Evolutionary conservation across 345 rosid species (phyloP), one percentile per base, ranked within the genome.

Genomic region (Mangifera indica): DNA sequence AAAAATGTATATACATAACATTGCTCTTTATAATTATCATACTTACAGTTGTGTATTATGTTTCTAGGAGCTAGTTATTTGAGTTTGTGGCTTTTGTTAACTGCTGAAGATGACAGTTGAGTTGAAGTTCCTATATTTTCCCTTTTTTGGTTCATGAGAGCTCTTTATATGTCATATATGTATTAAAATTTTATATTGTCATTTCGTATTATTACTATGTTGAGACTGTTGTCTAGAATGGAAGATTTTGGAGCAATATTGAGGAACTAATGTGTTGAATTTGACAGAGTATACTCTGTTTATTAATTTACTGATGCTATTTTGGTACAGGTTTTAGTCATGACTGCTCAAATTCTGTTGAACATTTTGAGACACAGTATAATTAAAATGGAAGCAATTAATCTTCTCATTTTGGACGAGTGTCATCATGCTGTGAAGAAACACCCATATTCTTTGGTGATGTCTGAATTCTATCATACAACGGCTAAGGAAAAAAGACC

Each of bases 401-500:
- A 92, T 86, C 99, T 95, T 64, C 91, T 95, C 49, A 92, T 95
- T 66, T 77, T 95, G 74, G 99, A 95, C 29, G 99, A 95, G 78
- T 95, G 99, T 71, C 99, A 95, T 81, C 99, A 95, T 73, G 99
- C 99, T 75, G 99, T 95, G 74, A 95, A 95, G 89, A 95, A 95
- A 74, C 99, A 95, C 80, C 99, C 98, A 15, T 95, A 95, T 85
- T 92, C 99, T 7, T 74, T 95, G 54, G 99, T 95, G 78, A 95
- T 95, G 99, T 95, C 99, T 5, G 99, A 95, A 82, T 95, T 95
- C 58, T 95, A 95, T 80, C 99, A 95, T 68, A 95, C 97, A 25
- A 88, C 96, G 0, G 76, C 84, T 15, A 95, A 92, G 82, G 97
- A 95, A 75, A 92, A 85, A 80, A 86, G 98, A 77, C 99, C 99